Base-by-base conservation (phyloP, 2,329 filamentous ascomycete genomes). In the Nannizziopsis barbatae region DNA sequence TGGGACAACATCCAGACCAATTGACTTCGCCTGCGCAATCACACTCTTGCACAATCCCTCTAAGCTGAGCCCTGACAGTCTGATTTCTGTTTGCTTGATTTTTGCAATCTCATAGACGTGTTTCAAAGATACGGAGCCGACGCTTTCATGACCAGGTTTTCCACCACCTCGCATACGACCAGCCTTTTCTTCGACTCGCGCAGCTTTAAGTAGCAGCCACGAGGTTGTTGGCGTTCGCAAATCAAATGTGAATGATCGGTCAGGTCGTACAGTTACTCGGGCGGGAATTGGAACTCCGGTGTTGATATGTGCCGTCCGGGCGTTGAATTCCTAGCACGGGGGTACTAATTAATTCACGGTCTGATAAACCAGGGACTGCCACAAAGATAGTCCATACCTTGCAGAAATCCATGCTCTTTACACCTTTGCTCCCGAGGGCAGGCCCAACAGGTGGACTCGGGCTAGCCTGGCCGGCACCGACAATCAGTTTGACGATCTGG, bases 331-430 rank as follows among this genome's bases (percentile, higher is more conserved):
- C 90, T 96, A 58, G 17, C 27, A 41, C 42, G 36, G 15, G 42
- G 33, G 22, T 22, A n/a, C 47, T 40, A 41, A 33, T 47, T 32
- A 47, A 49, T 52, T 52, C 53, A 33, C 37, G 27, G 9, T 22
- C 32, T 17, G 18, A 50, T n/a, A 44, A 45, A 12, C 5, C 5
- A 2, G 8, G 7, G 2, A 27, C 7, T n/a, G 22, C 7, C 1
- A 11, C 35, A 11, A 8, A 17, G 12, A 33, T 36, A 30, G 39
- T 42, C 35, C 48, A 63, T 65, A 94, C 90, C 77, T 96, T 96
- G 80, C 92, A 96, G 67, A 96, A 98, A 71, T 98, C 92, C 83
- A 98, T 98, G 50, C 86, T 93, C 75, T 98, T 98, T 54, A 98
- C 85, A 75, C 92, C 92, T 74, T 95, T 96, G 67, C 83, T 90